A percentile compares a stretch with the other conserved stretches of the same genome.
phyloP scores from a whole-genome alignment of 352 stramenopile species.

The Thraustochytrium striatum region DNA sequence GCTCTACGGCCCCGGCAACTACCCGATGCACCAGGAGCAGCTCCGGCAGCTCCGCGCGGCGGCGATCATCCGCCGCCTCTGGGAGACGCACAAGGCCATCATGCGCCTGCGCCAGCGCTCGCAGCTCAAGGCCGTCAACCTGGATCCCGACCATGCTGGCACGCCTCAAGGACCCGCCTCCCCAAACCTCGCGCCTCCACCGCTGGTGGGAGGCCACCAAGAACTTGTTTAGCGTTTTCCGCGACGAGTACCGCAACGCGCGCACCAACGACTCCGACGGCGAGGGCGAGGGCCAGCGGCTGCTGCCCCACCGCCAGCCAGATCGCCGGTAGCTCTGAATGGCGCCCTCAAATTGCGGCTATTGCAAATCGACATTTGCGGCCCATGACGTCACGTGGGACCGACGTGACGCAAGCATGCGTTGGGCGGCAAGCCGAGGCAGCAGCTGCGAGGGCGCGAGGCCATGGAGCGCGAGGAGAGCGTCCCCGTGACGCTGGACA shows the following conservation, averaged over 20 bases:
- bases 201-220: background rate
- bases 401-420: no score
- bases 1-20: slow-evolving; percentile 24
- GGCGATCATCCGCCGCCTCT: slow-evolving; percentile 2
- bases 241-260: background rate
- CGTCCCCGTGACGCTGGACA: slow-evolving; percentile 10
- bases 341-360: no score
- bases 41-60: background rate
- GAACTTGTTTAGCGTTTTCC: background rate
- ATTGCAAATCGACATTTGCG: no score
- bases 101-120: background rate
- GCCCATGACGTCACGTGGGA: no score
- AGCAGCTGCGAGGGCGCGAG: no score
- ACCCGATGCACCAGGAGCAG: background rate
- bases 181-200: background rate
- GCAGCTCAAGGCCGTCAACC: background rate
- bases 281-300: background rate
- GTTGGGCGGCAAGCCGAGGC: no score
- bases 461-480: background rate
- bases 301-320: no score
- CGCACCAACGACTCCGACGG: background rate
- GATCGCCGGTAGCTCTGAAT: no score
- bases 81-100: background rate
- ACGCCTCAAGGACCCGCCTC: background rate
- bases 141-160: background rate